These are phyloP conservation scores for Penicillium subrubescens DNA, from an alignment of 495 filamentous ascomycete species.

Conservation along the genomic window DNA sequence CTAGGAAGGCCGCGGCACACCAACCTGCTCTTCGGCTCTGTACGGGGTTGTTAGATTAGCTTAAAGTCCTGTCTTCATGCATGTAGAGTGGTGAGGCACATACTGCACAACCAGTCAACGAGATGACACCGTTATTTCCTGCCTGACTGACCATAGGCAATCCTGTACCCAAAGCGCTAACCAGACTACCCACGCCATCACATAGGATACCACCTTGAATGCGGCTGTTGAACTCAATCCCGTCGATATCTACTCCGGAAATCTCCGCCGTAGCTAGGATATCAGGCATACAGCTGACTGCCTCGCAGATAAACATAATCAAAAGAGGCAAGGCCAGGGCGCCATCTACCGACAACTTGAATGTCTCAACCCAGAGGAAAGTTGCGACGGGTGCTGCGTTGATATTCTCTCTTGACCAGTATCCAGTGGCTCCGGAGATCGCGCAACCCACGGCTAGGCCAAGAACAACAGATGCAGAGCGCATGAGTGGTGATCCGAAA, in stretches of 20 bases:
- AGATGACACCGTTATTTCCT: constrained; percentile 86
- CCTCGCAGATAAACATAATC: constrained; percentile 56
- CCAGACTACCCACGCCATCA: constrained; percentile 74
- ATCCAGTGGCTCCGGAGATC: constrained; percentile 75
- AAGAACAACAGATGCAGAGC: constrained; percentile 69
- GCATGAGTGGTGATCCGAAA: constrained; percentile 74
- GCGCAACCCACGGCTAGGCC: constrained; percentile 80
- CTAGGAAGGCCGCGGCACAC: constrained; percentile 59
- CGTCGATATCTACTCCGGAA: constrained; percentile 77
- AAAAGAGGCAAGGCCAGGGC: constrained; percentile 75
- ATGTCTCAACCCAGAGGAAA: constrained; percentile 89
- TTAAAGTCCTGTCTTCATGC: no score
- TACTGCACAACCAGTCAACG: constrained; percentile 75
- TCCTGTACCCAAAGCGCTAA: constrained; percentile 75
- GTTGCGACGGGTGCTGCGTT: constrained; percentile 64
- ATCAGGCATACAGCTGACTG: constrained; percentile 82
- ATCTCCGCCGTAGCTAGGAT: constrained; percentile 79
- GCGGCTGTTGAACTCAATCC: constrained; percentile 73
- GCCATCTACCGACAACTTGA: constrained; percentile 74
- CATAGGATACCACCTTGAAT: constrained; percentile 84
- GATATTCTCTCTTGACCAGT: constrained; percentile 70
- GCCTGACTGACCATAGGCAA: constrained; percentile 74
- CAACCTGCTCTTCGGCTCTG: constrained; percentile 49
- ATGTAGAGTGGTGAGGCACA: constrained; percentile 33
- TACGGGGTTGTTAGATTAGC: not conserved